Conservation (phyloP, 2,329 filamentous ascomycete genomes). For the Clarireedia hainanense region DNA sequence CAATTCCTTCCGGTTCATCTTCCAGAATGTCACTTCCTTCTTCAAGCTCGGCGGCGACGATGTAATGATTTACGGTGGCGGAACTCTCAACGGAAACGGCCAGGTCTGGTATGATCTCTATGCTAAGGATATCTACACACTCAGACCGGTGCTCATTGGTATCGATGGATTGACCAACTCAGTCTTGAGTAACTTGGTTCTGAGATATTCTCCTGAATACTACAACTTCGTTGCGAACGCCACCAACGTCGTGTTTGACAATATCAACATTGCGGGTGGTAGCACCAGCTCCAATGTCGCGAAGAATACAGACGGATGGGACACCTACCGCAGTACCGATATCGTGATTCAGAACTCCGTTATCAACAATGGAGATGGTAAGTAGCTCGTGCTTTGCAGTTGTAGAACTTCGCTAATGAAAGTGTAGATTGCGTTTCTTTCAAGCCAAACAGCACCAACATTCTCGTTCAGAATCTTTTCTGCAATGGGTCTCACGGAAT, state of each 20-base stretch:
- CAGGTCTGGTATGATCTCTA: constrained; percentile 53
- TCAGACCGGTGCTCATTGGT: constrained; percentile 51
- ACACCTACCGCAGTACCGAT: constrained; percentile 52
- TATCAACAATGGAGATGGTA: constrained; percentile 54
- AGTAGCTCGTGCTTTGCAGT: background rate
- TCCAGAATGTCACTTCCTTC: constrained; percentile 60
- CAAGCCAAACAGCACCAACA: constrained; percentile 65
- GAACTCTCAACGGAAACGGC: constrained; percentile 55
- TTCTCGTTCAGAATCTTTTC: constrained; percentile 57
- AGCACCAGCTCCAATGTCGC: constrained; percentile 45
- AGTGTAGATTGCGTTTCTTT: constrained; percentile 58
- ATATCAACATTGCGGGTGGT: constrained; percentile 51
- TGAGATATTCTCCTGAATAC: constrained; percentile 51
- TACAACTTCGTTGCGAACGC: constrained; percentile 61
- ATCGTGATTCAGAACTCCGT: constrained; percentile 60
- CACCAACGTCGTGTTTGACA: constrained; percentile 53
- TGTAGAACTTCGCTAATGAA: background rate
- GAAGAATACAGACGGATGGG: constrained; percentile 61
- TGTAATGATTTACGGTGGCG: constrained; percentile 61
- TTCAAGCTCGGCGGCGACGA: constrained; percentile 58
- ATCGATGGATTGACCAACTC: constrained; percentile 49
- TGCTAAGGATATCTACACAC: constrained; percentile 45
- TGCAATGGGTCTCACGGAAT: constrained; percentile 68
- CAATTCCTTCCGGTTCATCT: constrained; percentile 54
- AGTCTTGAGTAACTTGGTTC: constrained; percentile 49